Conservation (phyloP, 2,329 filamentous ascomycete species). For the Aspergillus clavatus region DNA sequence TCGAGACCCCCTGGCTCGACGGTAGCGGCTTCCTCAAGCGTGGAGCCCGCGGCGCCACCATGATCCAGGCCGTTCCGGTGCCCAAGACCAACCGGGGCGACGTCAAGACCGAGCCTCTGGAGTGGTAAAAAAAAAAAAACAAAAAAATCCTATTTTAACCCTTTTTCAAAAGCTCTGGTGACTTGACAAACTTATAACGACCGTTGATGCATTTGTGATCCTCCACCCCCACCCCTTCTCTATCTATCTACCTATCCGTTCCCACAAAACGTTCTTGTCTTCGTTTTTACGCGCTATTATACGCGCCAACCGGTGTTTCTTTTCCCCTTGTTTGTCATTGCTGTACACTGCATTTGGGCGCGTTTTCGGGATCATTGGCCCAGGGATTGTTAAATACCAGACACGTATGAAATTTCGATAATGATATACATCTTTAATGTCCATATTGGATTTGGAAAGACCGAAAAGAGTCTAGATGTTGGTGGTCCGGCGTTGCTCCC, state of each 20-base stretch:
- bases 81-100: constrained; percentile 87
- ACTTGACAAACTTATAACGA: not conserved
- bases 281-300: too few relatives aligned
- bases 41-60: constrained; percentile 51
- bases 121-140: constrained; percentile 73
- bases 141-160: too few relatives aligned
- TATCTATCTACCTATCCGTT: not conserved
- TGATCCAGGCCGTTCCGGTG: constrained; percentile 63
- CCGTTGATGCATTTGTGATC: not conserved
- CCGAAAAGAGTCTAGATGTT: too few relatives aligned
- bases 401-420: not conserved
- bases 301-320: not conserved
- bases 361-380: not conserved
- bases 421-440: not conserved
- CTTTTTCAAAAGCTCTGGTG: constrained; percentile 1
- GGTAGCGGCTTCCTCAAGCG: constrained; percentile 72
- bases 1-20: constrained; percentile 85
- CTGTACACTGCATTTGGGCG: not conserved
- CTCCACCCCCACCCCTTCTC: not conserved
- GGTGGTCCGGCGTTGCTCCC: too few relatives aligned
- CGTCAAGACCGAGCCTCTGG: constrained; percentile 75
- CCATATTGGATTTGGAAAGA: too few relatives aligned
- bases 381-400: not conserved
- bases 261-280: not conserved
- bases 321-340: not conserved